Evolutionary conservation across 2,329 filamentous ascomycete species (phyloP).

Genomic region (Trichophyton verrucosum): DNA sequence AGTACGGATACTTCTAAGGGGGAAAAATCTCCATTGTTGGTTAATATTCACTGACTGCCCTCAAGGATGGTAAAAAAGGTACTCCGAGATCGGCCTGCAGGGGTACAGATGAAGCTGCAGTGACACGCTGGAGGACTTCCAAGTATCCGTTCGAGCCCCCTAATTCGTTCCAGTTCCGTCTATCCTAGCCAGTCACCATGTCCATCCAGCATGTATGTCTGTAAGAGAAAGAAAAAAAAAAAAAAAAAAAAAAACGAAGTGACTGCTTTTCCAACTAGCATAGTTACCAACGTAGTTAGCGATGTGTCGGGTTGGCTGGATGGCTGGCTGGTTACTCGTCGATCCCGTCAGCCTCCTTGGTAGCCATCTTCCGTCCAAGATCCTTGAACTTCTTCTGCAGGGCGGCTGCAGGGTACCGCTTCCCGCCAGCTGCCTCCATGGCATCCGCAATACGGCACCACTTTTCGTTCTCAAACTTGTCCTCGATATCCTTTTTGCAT

Average conservation of each 20-base stretch:
- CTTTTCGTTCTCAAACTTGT: conserved; percentile 28
- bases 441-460: conserved; percentile 27
- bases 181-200: too few relatives aligned
- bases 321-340: background rate
- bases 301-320: too few relatives aligned
- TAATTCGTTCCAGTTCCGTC: too few relatives aligned
- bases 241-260: background rate
- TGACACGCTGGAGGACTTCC: background rate
- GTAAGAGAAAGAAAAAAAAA: background rate
- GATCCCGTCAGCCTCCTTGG: background rate
- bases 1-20: too few relatives aligned
- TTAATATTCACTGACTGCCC: too few relatives aligned
- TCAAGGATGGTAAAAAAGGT: background rate
- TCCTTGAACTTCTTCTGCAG: conserved; percentile 33
- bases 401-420: conserved; percentile 22
- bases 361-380: conserved; percentile 19
- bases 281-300: too few relatives aligned
- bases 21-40: too few relatives aligned
- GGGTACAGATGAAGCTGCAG: background rate
- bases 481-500: conserved; percentile 30
- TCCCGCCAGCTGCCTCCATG: conserved; percentile 22
- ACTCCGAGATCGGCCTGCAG: background rate
- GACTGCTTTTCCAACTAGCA: background rate
- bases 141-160: background rate
- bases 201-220: background rate